Conservation (phyloP, 352 stramenopile genomes). For the Peronosclerospora sorghi region DNA sequence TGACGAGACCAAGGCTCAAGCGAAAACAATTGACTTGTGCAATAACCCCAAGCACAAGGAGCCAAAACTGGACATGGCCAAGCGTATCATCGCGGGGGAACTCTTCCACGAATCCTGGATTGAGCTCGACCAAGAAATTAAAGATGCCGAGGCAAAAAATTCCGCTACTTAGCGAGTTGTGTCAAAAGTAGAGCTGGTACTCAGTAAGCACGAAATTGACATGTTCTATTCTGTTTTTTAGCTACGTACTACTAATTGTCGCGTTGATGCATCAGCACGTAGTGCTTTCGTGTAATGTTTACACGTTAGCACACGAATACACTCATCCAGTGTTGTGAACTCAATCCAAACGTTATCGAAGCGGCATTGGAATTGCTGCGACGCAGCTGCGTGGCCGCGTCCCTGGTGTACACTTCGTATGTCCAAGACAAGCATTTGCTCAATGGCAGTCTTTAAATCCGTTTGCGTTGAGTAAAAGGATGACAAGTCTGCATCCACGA, state of each 20-base stretch:
- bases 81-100: slow-evolving; percentile 93
- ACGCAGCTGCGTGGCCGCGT: too few relatives aligned
- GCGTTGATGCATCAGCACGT: too few relatives aligned
- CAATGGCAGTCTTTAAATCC: slow-evolving; percentile 49
- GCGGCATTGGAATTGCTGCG: slow-evolving; percentile 50
- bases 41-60: slow-evolving; percentile 99
- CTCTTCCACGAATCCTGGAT: slow-evolving; percentile 98
- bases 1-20: slow-evolving; percentile 92
- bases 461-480: slow-evolving; percentile 52
- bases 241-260: too few relatives aligned
- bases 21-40: slow-evolving; percentile 99
- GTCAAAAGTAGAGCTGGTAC: too few relatives aligned
- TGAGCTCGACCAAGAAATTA: slow-evolving; percentile 96
- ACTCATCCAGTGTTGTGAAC: slow-evolving; percentile 60
- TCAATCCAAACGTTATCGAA: slow-evolving; percentile 69
- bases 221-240: too few relatives aligned
- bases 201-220: too few relatives aligned
- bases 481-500: slow-evolving; percentile 34
- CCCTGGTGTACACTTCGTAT: slow-evolving; percentile 77
- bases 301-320: slow-evolving; percentile 54
- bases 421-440: slow-evolving; percentile 75
- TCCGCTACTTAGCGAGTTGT: too few relatives aligned
- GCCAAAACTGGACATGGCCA: slow-evolving; percentile 99
- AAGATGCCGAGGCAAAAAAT: slow-evolving; percentile 41
- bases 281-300: slow-evolving; percentile 18